Evolutionary conservation across 495 filamentous ascomycete species (phyloP).

Genomic region (Aspergillus bridgeri): DNA sequence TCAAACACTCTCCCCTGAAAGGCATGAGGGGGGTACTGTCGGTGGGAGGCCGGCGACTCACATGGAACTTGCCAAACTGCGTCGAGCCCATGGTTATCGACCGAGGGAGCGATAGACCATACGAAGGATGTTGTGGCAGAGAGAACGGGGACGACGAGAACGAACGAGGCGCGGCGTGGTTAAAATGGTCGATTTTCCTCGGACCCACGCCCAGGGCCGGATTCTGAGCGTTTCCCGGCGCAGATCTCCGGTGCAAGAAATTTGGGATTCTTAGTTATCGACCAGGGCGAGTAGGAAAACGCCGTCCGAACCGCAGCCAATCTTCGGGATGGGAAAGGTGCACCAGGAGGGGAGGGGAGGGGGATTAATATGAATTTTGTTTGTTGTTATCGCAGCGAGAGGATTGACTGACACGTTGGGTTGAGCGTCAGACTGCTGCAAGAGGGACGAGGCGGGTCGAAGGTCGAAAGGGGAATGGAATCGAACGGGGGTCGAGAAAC

Average conservation of each 20-base stretch:
- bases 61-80: constrained; percentile 87
- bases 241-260: constrained; percentile 20
- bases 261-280: neutral
- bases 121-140: constrained; percentile 8
- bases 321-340: neutral
- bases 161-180: neutral
- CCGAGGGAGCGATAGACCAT: constrained; percentile 16
- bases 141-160: neutral
- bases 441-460: neutral
- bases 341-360: neutral
- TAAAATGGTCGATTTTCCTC: constrained; percentile 21
- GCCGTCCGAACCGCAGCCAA: neutral
- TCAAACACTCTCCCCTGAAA: neutral
- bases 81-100: constrained; percentile 52
- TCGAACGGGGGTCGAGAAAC: too few species aligned
- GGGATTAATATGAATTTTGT: neutral
- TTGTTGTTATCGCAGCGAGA: neutral
- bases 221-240: constrained; percentile 26
- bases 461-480: neutral
- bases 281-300: too few species aligned
- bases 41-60: constrained; percentile 45
- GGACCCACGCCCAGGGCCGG: constrained; percentile 29
- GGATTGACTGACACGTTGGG: constrained; percentile 5
- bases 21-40: neutral
- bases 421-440: constrained; percentile 4